These are phyloP conservation scores for Coleophoma cylindrospora DNA, from an alignment of 2,329 filamentous ascomycete species.

Conservation along the genomic window DNA sequence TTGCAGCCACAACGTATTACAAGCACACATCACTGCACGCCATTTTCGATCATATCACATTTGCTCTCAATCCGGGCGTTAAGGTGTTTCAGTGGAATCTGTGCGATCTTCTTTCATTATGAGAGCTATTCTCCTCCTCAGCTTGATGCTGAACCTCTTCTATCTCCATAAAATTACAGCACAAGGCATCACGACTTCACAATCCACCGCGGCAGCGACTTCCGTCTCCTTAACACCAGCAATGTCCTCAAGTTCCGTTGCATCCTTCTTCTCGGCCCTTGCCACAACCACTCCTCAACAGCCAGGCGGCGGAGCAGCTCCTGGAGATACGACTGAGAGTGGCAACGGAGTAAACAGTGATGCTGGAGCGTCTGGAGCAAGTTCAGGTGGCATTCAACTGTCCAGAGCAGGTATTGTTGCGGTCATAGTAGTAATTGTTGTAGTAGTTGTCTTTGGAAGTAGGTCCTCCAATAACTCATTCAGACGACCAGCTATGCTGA, in stretches of 20 bases:
- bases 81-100: not conserved
- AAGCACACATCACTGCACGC: too few relatives aligned
- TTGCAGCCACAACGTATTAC: not conserved
- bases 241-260: conserved; percentile 26
- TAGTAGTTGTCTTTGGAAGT: conserved; percentile 67
- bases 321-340: conserved; percentile 30
- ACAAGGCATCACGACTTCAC: conserved; percentile 13
- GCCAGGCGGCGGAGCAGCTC: conserved; percentile 17
- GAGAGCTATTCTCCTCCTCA: conserved; percentile 16
- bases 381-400: conserved; percentile 54
- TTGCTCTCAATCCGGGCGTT: conserved; percentile 6
- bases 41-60: not conserved
- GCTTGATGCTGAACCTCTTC: conserved; percentile 17
- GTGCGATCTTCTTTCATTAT: conserved; percentile 12
- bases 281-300: conserved; percentile 22
- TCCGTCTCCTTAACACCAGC: conserved; percentile 20
- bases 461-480: conserved; percentile 27
- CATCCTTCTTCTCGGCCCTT: conserved; percentile 21
- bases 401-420: conserved; percentile 67
- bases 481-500: not conserved
- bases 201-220: conserved; percentile 10
- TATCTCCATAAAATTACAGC: conserved; percentile 13
- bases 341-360: conserved; percentile 39
- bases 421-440: conserved; percentile 67
- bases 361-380: conserved; percentile 61